Evolutionary conservation across 305 asterid species (phyloP), one percentile per base, ranked within the genome.

Genomic region (Vinca major): DNA sequence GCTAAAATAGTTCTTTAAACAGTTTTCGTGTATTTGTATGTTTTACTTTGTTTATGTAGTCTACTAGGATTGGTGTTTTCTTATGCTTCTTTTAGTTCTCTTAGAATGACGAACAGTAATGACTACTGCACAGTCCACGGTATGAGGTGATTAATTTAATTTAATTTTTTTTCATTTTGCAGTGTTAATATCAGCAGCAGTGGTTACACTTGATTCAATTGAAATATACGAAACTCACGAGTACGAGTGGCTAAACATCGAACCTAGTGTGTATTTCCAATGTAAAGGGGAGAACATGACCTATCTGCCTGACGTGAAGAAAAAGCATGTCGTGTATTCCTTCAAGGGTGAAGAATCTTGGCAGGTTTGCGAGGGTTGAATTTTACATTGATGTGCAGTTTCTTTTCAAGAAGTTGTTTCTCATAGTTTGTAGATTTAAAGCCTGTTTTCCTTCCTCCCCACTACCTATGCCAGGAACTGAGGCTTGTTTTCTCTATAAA

Each of bases 271-370:
- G 13, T 86, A 70, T 80, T 92, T 90, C 57, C 79, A 67, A 16
- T 92, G 98, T 71, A 90, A 84, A 67, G 95, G 83, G 70, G 97
- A 87, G 79, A 75, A 86, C 66, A 66, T 53, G 79, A 84, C 84
- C 26, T 45, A 65, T 62, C 63, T 92, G 68, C 98, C 98, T 19
- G 98, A 92, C 71, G 97, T 90, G 41, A 87, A 80, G 79, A 79
- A 76, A 37, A 90, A 86, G 72, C 78, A 79, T 71, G 84, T 78
- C 0, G 17, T 68, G 16, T 92, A 88, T 77, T 70, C 71, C 53
- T 92, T 92, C 85, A 90, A 83, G 70, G 97, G 97, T 14, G 86
- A 84, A 81, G 98, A 92, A 61, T 92, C 98, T 63, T 92, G 98
- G 98, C 97, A 92, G 98, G 98, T 92, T 74, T 43, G 67, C 68